Evolutionary conservation across 208 protist species (phyloP), one percentile per base, ranked within the genome.

Genomic region (Wallacemonas sp.): DNA sequence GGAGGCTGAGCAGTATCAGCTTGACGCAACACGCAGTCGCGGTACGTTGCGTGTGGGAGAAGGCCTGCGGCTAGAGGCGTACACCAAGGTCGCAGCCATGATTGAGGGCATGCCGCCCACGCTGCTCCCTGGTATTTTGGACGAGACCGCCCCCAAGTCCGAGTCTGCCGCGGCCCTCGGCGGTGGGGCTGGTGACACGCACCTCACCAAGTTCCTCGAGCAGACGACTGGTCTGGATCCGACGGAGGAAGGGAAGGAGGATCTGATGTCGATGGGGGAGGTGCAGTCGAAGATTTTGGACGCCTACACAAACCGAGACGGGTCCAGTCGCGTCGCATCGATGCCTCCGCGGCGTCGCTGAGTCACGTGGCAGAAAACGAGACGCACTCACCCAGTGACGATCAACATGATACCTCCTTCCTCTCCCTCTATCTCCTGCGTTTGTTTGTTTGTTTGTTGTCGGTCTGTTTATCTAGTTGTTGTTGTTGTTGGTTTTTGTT

Each of bases 21-120:
- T 84, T 11, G 86, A 92, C 68, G 80, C 77, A n/a, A 89, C 86
- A n/a, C 86, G 86, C 26, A 89, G 82, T 65, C 68, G 65, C 14
- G 86, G 86, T 14, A 76, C 47, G 48, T 60, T 90, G 21, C 60
- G 69, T 17, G 70, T 92, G 9, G 86, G 86, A 23, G 80, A 87
- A 2, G 80, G 81, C 4, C 72, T 89, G 16, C 82, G 86, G 8
- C 68, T 66, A 26, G 79, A 89, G 61, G 86, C 81, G 43, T 89
- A 84, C 69, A 58, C 56, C 17, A 63, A 71, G 64, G 79, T 92
- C 16, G 75, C 76, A 24, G 61, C 61, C 65, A 76, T 90, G 65
- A 79, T 81, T 33, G 70, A 81, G 27, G 81, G 74, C 14, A 38
- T 85, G 56, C 57, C 79, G 1, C 64, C 70, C 5, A 36, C 75